phyloP scores from a whole-genome alignment of 495 filamentous ascomycete species.

The Hypoxylon lienhwacheense region DNA sequence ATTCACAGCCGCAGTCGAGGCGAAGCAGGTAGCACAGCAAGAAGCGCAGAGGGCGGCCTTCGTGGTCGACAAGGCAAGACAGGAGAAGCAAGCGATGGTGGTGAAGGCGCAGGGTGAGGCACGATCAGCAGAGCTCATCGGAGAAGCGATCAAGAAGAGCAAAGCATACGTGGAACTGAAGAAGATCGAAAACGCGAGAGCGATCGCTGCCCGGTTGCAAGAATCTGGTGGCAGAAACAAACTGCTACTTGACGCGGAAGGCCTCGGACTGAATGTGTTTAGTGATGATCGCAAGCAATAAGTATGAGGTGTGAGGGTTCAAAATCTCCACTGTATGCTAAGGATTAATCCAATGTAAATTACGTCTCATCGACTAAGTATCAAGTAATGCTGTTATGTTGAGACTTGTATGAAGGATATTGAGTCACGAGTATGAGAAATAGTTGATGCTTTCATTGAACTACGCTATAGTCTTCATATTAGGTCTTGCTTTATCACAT shows the following conservation, averaged over 20 bases:
- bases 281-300: conserved; percentile 52
- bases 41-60: conserved; percentile 97
- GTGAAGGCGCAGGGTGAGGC: conserved; percentile 99
- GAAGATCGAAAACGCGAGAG: conserved; percentile 93
- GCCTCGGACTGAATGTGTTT: conserved; percentile 86
- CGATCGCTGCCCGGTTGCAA: conserved; percentile 80
- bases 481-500: no score
- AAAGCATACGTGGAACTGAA: conserved; percentile 94
- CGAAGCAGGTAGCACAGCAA: conserved; percentile 98
- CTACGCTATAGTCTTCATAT: no score
- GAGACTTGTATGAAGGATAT: no score
- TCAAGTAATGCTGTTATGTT: no score
- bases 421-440: no score
- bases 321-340: conserved; percentile 53
- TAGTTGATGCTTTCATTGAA: no score
- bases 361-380: conserved; percentile 8
- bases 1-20: conserved; percentile 97
- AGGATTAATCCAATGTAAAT: conserved; percentile 37
- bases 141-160: conserved; percentile 99
- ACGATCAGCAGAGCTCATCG: conserved; percentile 94
- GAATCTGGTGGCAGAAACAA: conserved; percentile 89
- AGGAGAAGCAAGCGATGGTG: conserved; percentile 99
- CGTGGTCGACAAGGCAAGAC: conserved; percentile 96
- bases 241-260: conserved; percentile 86
- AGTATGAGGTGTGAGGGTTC: conserved; percentile 9